A percentile compares a stretch with the other conserved stretches of the same genome.
Conservation (phyloP, 2,329 filamentous ascomycete genomes). For the Cladosporium velox region DNA sequence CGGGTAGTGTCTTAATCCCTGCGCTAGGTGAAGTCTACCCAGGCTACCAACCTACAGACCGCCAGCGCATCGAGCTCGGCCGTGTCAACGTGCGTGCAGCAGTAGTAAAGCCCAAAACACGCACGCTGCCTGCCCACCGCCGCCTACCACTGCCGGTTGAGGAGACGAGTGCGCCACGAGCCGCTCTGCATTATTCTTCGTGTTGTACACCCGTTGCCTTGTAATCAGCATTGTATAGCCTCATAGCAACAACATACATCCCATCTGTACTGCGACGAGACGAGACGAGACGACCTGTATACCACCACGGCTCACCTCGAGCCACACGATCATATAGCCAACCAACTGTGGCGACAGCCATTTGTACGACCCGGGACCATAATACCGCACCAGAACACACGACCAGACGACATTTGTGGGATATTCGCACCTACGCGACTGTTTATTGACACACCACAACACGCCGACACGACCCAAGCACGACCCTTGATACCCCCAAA, state of each 20-base stretch:
- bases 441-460: conserved; percentile 12
- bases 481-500: conserved; percentile 8
- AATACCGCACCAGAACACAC: conserved; percentile 14
- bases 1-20: conserved; percentile 13
- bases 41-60: conserved; percentile 7
- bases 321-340: background rate
- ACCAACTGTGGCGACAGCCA: conserved; percentile 4
- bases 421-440: conserved; percentile 5
- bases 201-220: background rate
- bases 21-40: background rate
- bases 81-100: background rate
- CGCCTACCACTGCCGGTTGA: conserved; percentile 1
- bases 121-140: conserved; percentile 8
- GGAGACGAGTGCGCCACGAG: conserved; percentile 5
- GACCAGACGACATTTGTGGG: conserved; percentile 14
- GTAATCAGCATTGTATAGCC: conserved; percentile 10
- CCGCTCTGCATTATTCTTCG: conserved; percentile 8
- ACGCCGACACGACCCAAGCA: conserved; percentile 6
- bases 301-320: conserved; percentile 2
- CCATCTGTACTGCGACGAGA: conserved; percentile 7
- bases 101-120: background rate
- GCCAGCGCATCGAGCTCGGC: conserved; percentile 14
- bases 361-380: conserved; percentile 6
- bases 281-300: conserved; percentile 17
- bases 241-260: background rate